Base-by-base conservation (phyloP, 2,329 filamentous ascomycete species). In the Arthrobotrys iridis region DNA sequence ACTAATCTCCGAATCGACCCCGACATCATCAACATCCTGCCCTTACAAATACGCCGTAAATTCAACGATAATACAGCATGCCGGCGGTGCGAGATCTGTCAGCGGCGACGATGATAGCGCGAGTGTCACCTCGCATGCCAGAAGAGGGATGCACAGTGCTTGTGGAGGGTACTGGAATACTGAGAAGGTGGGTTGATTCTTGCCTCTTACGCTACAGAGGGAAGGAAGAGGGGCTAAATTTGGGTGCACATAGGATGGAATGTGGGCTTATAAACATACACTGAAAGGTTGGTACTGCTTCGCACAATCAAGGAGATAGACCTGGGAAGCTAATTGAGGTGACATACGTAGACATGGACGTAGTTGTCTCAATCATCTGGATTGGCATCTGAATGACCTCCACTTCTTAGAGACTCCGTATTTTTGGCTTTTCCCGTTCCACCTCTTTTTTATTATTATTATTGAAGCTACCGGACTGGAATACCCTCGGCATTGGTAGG, bases 21-120 rank as follows among this genome's bases (percentile, higher is more conserved):
- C 88, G 15, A 82, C 86, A 52, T 83, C 86, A 76, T 84, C 85
- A 75, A 68, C 77, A 18, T 59, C 78, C 26, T 84, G 87, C 24
- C 90, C 91, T 3, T 97, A 90, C 88, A 98, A 98, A 84, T 98
- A 94, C 84, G 92, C 93, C 79, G 93, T 96, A 84, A 98, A 97
- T 87, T 96, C 92, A 85, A 98, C 94, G 78, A 97, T 98, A 81
- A 96, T 98, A 79, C 94, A 99, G 85, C 94, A 98, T 85, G 90
- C 88, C 10, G 82, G 82, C 77, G 83, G 84, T 76, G 80, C 82
- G 48, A 84, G 85, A 76, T 83, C 86, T 79, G 84, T 81, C 5
- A 78, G 85, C 28, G 86, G 85, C 6, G 77, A 78, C n/a, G 81
- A 82, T 22, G 86, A 86, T 76, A 90, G 88, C 28, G 90, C 88